Percentiles rank a stretch among this genome's conserved stretches.
phyloP scores from a whole-genome alignment of 2,329 filamentous ascomycete genomes.

The Harringtonia aguacate region DNA sequence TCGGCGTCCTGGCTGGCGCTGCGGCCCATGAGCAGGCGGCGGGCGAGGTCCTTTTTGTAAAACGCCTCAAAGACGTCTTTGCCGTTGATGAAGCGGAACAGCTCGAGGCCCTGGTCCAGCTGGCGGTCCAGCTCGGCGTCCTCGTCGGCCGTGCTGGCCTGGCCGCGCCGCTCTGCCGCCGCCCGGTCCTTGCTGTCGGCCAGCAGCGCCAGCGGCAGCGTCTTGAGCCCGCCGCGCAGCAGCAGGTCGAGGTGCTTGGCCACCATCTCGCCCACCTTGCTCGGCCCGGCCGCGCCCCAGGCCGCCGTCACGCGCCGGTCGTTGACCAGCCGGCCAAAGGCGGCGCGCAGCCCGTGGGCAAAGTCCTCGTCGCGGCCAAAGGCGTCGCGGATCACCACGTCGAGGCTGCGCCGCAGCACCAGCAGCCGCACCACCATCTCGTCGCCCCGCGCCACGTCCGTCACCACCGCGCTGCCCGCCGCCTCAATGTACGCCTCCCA shows the following conservation, averaged over 20 bases:
- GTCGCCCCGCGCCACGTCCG: slow-evolving; percentile 65
- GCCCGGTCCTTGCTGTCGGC: slow-evolving; percentile 49
- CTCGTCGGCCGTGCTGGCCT: slow-evolving; percentile 67
- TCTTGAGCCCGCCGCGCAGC: slow-evolving; percentile 77
- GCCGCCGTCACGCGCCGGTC: slow-evolving; percentile 57
- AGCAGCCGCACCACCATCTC: slow-evolving; percentile 82
- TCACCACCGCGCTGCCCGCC: slow-evolving; percentile 67
- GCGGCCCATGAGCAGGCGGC: slow-evolving; percentile 78
- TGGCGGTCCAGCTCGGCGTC: slow-evolving; percentile 87
- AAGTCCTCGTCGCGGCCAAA: slow-evolving; percentile 72
- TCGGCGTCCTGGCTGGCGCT: slow-evolving; percentile 94
- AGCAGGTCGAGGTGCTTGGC: slow-evolving; percentile 92
- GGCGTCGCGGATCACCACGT: slow-evolving; percentile 63
- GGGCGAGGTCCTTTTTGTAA: slow-evolving; percentile 94
- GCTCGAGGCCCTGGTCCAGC: slow-evolving; percentile 81
- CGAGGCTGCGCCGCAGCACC: slow-evolving; percentile 67
- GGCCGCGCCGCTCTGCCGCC: slow-evolving; percentile 48
- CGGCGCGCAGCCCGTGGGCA: slow-evolving; percentile 67
- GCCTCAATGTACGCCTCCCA: slow-evolving; percentile 72
- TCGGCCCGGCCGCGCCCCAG: slow-evolving; percentile 70
- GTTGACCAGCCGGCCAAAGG: slow-evolving; percentile 89
- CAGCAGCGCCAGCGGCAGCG: slow-evolving; percentile 58
- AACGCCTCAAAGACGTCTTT: slow-evolving; percentile 98
- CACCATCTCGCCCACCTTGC: slow-evolving; percentile 94
- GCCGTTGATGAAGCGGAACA: slow-evolving; percentile 94